Conservation (phyloP, 495 filamentous ascomycete species). For the Elasticomyces elasticus region DNA sequence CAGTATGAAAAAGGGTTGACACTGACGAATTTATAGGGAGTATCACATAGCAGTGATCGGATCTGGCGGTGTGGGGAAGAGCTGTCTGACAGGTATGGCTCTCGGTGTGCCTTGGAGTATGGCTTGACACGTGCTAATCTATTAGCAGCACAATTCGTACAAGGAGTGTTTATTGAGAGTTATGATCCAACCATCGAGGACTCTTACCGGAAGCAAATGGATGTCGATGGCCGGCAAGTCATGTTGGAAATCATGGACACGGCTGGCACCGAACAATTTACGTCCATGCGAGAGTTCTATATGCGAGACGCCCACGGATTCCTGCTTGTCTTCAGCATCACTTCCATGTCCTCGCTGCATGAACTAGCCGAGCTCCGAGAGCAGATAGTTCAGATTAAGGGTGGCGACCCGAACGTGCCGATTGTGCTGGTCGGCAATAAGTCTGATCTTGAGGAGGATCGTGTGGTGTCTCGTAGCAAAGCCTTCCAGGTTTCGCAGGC, state of each 20-base stretch:
- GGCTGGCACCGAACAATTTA: conserved; percentile 96
- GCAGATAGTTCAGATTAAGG: conserved; percentile 91
- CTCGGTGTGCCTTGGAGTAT: too few species aligned
- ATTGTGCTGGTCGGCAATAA: conserved; percentile 98
- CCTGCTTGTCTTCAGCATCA: conserved; percentile 94
- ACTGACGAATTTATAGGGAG: conserved; percentile 47
- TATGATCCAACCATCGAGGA: conserved; percentile 99
- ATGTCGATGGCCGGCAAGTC: conserved; percentile 93
- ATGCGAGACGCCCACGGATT: conserved; percentile 95
- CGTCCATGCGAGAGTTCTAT: conserved; percentile 66
- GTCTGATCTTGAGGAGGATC: conserved; percentile 86
- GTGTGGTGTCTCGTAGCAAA: conserved; percentile 67
- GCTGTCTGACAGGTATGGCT: conserved; percentile 92
- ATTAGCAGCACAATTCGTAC: conserved; percentile 84
- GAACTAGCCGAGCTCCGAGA: conserved; percentile 85
- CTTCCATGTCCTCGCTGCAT: conserved; percentile 70
- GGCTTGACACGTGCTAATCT: background rate
- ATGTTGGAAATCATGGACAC: conserved; percentile 96
- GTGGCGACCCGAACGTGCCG: conserved; percentile 75
- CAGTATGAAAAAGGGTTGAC: too few species aligned
- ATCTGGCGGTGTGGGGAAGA: conserved; percentile 93
- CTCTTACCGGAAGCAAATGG: conserved; percentile 87
- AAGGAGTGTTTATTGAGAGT: conserved; percentile 98
- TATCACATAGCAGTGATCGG: conserved; percentile 89
- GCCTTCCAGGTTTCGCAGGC: conserved; percentile 79